phyloP scores from a whole-genome alignment of 2,329 filamentous ascomycete species.

The Paracamarosporium sp. region DNA sequence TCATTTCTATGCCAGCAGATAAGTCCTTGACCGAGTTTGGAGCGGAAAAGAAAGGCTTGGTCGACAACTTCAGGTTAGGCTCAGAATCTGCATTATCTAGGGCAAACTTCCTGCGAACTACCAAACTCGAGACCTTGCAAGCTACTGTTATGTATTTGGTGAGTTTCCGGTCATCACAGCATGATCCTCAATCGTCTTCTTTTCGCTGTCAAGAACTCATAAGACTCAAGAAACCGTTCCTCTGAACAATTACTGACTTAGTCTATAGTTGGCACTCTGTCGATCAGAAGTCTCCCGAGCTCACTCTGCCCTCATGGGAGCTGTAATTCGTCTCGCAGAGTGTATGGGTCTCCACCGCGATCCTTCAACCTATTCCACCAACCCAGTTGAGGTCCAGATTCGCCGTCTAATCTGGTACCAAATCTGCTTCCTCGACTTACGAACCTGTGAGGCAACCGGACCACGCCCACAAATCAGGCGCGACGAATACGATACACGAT shows the following conservation, averaged over 20 bases:
- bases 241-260: slow-evolving; percentile 49
- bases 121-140: slow-evolving; percentile 76
- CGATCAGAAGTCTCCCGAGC: slow-evolving; percentile 74
- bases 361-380: slow-evolving; percentile 69
- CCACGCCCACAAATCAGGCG: slow-evolving; percentile 73
- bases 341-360: slow-evolving; percentile 80
- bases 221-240: not conserved
- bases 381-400: slow-evolving; percentile 72
- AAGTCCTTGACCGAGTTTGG: slow-evolving; percentile 61
- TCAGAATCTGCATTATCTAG: slow-evolving; percentile 72
- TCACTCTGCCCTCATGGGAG: slow-evolving; percentile 75
- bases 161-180: slow-evolving; percentile 42
- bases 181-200: not conserved
- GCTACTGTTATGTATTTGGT: slow-evolving; percentile 80
- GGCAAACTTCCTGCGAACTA: slow-evolving; percentile 75
- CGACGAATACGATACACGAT: slow-evolving; percentile 76
- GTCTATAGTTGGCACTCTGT: slow-evolving; percentile 65
- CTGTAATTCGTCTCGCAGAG: slow-evolving; percentile 75
- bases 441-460: slow-evolving; percentile 76
- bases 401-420: slow-evolving; percentile 79
- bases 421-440: slow-evolving; percentile 76
- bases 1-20: slow-evolving; percentile 68
- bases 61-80: slow-evolving; percentile 62
- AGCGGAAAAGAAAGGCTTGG: slow-evolving; percentile 62
- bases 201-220: slow-evolving; percentile 5